phyloP scores from a whole-genome alignment of 2,329 filamentous ascomycete species.

The Fusarium oxysporum region DNA sequence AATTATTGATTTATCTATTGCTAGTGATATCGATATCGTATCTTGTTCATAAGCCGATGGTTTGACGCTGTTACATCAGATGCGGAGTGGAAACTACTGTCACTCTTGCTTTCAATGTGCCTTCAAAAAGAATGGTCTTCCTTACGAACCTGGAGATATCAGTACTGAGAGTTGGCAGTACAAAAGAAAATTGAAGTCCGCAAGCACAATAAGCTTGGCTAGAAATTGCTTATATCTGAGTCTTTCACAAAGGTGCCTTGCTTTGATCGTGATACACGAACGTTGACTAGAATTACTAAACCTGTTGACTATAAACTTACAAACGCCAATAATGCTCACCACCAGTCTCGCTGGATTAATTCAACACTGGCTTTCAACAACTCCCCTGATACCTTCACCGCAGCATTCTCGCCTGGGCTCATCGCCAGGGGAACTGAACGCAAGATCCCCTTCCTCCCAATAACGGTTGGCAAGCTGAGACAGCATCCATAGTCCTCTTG shows the following conservation, averaged over 20 bases:
- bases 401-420: background rate
- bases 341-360: background rate
- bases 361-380: background rate
- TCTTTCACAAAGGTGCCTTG: background rate
- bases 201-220: too few species aligned
- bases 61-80: background rate
- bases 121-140: background rate
- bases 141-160: background rate
- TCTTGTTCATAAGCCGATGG: background rate
- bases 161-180: background rate
- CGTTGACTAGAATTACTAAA: rapidly evolving
- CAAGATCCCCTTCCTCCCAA: conserved; percentile 59
- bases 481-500: conserved; percentile 60
- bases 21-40: background rate
- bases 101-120: background rate
- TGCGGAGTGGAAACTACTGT: background rate
- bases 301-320: background rate
- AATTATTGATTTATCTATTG: background rate
- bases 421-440: conserved; percentile 1
- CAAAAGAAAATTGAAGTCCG: background rate
- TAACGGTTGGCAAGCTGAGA: conserved; percentile 61
- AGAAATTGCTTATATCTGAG: background rate
- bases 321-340: background rate
- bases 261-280: background rate
- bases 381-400: conserved; percentile 5